Base-by-base conservation (phyloP, 2,329 filamentous ascomycete genomes). In the Endocalyx cinctus region DNA sequence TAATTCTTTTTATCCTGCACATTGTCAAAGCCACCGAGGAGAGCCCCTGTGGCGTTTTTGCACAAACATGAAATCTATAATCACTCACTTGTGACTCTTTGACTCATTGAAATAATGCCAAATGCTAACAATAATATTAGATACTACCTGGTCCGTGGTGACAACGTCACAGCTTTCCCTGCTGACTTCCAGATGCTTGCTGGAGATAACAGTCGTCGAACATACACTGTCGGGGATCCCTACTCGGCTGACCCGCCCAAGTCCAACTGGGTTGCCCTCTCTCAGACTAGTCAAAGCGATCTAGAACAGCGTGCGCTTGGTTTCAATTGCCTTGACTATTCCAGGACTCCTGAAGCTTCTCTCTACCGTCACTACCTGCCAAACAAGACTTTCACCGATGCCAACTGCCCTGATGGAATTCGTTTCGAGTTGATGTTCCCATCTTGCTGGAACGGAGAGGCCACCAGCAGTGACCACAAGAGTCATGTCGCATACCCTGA, bases 301-400 rank as follows among this genome's bases (percentile, higher is more conserved):
- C 74, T 96, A 23, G 66, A 65, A 31, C 84, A 94, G 67, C 87
- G 89, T 41, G 87, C 89, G 8, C 50, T 96, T 17, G 90, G 92
- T 4, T 95, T 95, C 75, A 97, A 97, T 70, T 97, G 92, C 63
- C 66, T 98, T 40, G 82, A 97, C 74, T 96, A 96, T 56, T 51
- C 49, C 19, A 67, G 61, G 16, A 50, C 60, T 0, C 67, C 84
- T 3, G 88, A 95, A 59, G 72, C 74, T 2, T 84, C 88, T 11
- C 72, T 94, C 22, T 84, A 79, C 59, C 87, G 89, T 45, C 89
- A 95, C 60, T 80, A 77, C 55, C 52, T 96, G 48, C 89, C 90
- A 0, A 74, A 82, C 50, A 94, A 94, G 70, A 62, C 63, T 0
- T 94, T 77, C 55, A 70, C 95, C 22, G 88, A 96, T 53, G 72